A percentile compares a stretch with the other conserved stretches of the same genome.
These are phyloP conservation scores for Anastatica hierochuntica DNA, from an alignment of 345 rosid species.

Conservation along the genomic window DNA sequence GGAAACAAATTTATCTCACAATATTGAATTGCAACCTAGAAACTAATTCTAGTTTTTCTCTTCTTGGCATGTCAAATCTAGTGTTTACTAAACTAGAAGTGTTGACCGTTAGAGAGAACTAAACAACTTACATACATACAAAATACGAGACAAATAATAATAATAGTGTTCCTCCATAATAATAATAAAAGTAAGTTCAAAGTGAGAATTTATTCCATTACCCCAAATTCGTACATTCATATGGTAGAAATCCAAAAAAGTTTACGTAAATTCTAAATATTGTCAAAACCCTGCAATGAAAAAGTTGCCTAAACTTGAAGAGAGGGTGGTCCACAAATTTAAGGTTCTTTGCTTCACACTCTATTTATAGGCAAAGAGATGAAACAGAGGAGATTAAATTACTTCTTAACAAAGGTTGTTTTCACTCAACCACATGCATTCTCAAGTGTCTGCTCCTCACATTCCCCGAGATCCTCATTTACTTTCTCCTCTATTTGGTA, in stretches of 20 bases:
- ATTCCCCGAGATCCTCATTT: slow-evolving; percentile 24
- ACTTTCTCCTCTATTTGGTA: slow-evolving; percentile 19
- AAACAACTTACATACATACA: slow-evolving; percentile 16
- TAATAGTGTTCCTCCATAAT: not conserved
- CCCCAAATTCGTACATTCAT: slow-evolving; percentile 7
- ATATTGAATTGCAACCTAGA: not conserved
- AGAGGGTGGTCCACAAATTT: slow-evolving; percentile 56
- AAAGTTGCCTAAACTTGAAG: slow-evolving; percentile 36
- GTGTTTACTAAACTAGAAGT: slow-evolving; percentile 17
- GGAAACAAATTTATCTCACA: not conserved
- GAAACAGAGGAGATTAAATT: slow-evolving; percentile 53
- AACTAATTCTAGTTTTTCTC: not conserved
- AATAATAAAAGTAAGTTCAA: not conserved
- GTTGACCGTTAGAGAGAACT: slow-evolving; percentile 33
- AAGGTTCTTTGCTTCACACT: slow-evolving; percentile 39
- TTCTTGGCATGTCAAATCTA: slow-evolving; percentile 17
- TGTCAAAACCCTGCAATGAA: slow-evolving; percentile 49
- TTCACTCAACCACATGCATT: slow-evolving; percentile 65
- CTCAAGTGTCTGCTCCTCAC: slow-evolving; percentile 50
- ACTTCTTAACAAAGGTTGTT: slow-evolving; percentile 44
- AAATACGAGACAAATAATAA: not conserved
- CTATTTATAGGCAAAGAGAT: slow-evolving; percentile 41
- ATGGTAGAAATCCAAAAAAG: slow-evolving; percentile 11
- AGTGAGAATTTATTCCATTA: slow-evolving; percentile 14
- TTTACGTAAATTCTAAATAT: slow-evolving; percentile 35